Evolutionary conservation across 2,329 filamentous ascomycete genomes (phyloP), one percentile per base, ranked within the genome.

Genomic region (Didymella segeticola): DNA sequence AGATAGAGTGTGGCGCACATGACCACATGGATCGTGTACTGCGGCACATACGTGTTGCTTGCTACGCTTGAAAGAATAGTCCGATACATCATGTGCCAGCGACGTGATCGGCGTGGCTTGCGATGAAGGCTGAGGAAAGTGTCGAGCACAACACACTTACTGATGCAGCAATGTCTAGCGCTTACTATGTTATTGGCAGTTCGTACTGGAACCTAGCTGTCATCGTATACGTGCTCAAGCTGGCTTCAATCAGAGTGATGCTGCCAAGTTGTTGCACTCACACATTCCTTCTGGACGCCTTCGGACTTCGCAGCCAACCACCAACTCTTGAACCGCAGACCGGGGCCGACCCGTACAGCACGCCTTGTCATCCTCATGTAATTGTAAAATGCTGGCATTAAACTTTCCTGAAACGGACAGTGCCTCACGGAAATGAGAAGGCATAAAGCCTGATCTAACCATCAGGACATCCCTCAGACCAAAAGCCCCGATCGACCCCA

Each of bases 301-400:
- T 36, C 47, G 38, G 38, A 43, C 38, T 43, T 43, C 38, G 31
- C 31, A 37, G 47, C 38, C 47, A 41, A 50, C 14, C 17, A 36
- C 12, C 12, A 29, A 20, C 10, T 17, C 14, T 34, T 14, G 19
- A n/a, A 5, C 27, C 33, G 20, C 11, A 23, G 14, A 6, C 17
- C 14, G 12, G 4, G 19, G 3, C 22, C 30, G 38, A 53, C 15
- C n/a, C n/a, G n/a, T n/a, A n/a, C n/a, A n/a, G n/a, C 9, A 29
- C 14, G 42, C 34, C 34, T 34, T 2, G n/a, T n/a, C n/a, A n/a
- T n/a, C n/a, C n/a, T n/a, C n/a, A n/a, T n/a, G n/a, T n/a, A n/a
- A n/a, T n/a, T n/a, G n/a, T n/a, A n/a, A n/a, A n/a, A n/a, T n/a
- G n/a, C 5, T 14, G 12, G 12, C 7, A 12, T 4, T 12, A 10